Conservation (phyloP, 768 basidiomycete genomes). For the Roridomyces roridus region DNA sequence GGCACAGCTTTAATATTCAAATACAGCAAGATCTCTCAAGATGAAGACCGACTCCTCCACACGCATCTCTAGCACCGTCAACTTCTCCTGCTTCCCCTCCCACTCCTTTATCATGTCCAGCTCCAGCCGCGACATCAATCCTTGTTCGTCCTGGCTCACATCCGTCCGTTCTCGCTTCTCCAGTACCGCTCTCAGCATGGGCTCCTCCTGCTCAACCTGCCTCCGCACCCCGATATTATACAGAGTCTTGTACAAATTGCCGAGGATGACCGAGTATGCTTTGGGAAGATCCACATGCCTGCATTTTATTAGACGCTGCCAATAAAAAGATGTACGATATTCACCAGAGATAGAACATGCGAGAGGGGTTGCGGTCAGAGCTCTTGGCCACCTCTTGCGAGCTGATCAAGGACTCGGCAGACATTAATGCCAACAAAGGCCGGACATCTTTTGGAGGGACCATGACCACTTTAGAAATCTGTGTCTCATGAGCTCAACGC, state of each 20-base stretch:
- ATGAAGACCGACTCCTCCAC: slow-evolving; percentile 92
- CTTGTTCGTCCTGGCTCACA: slow-evolving; percentile 75
- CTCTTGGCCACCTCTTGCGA: slow-evolving; percentile 93
- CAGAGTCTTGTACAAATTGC: slow-evolving; percentile 86
- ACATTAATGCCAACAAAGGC: slow-evolving; percentile 77
- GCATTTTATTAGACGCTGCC: background rate
- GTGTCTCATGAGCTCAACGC: slow-evolving; percentile 1
- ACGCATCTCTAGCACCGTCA: slow-evolving; percentile 82
- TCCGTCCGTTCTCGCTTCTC: slow-evolving; percentile 84
- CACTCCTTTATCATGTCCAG: slow-evolving; percentile 75
- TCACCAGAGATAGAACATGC: slow-evolving; percentile 93
- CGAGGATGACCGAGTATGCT: slow-evolving; percentile 79
- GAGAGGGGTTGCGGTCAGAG: slow-evolving; percentile 85
- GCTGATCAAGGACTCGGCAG: slow-evolving; percentile 83
- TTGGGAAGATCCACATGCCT: slow-evolving; percentile 92
- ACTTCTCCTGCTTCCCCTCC: slow-evolving; percentile 74
- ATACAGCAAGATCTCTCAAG: slow-evolving; percentile 73
- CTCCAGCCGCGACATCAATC: slow-evolving; percentile 75
- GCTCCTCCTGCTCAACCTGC: slow-evolving; percentile 73
- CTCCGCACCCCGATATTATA: slow-evolving; percentile 83
- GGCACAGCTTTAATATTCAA: slow-evolving; percentile 48
- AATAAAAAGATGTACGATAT: slow-evolving; percentile 12
- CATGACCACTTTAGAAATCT: slow-evolving; percentile 96
- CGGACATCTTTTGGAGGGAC: slow-evolving; percentile 89
- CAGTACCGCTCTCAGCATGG: slow-evolving; percentile 72